Evolutionary conservation across 768 basidiomycete genomes (phyloP), one percentile per base, ranked within the genome.

Genomic region (Amanita brunnescens): DNA sequence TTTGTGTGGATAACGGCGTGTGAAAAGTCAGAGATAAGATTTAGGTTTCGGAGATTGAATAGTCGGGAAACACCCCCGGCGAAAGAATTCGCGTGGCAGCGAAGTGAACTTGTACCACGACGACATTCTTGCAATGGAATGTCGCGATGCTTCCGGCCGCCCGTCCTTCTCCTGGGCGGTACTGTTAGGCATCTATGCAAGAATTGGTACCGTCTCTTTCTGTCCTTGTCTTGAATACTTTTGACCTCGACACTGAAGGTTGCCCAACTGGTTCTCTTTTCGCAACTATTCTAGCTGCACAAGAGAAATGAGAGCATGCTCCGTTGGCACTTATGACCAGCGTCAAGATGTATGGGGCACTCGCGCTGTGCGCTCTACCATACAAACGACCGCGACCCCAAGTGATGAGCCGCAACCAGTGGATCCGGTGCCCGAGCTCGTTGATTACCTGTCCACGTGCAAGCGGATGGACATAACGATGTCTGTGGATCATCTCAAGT

Each of bases 141-240:
- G 85, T 85, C 76, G 81, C 81, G 81, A 84, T 84, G 84, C 67
- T 71, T 70, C 66, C 69, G 69, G 70, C 70, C 72, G 64, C 71
- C 74, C 74, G 70, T 78, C 73, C 74, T 65, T 68, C 57, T 61
- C 47, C 51, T 64, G 68, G 70, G 70, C 66, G 65, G 59, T 47
- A 63, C 63, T 60, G 68, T 62, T 58, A 62, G 57, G 46, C 23
- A 34, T 42, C 32, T 45, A 62, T 61, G 48, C 38, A 10, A 53
- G 46, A 57, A 54, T 47, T 54, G 63, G 72, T 64, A 52, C 30
- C 56, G 47, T 6, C 20, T 16, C 21, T 35, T 16, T 23, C 13
- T 16, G 6, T n/a, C 9, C 48, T 33, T 10, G 2, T 13, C n/a
- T n/a, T n/a, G n/a, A n/a, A n/a, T n/a, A n/a, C n/a, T n/a, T n/a